A percentile compares a stretch with the other conserved stretches of the same genome.
These are phyloP conservation scores for Petunia secreta DNA, from an alignment of 257 asterid species.

Conservation along the genomic window DNA sequence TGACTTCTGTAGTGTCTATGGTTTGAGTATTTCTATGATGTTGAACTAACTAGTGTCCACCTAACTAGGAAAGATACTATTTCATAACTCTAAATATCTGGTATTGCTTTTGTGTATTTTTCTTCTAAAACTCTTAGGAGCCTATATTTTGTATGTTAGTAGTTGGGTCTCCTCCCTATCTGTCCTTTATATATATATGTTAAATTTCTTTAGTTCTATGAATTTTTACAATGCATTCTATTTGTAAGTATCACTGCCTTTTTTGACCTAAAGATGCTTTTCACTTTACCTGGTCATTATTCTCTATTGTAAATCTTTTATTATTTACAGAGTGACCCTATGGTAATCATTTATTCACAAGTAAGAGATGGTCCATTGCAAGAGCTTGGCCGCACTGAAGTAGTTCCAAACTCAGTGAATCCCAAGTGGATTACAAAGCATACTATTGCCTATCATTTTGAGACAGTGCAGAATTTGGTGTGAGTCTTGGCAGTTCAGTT, in stretches of 20 bases:
- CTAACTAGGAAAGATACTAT: not conserved
- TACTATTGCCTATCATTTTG: conserved; percentile 78
- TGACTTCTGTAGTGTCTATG: not conserved
- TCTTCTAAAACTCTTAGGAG: conserved; percentile 9
- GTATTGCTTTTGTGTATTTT: not conserved
- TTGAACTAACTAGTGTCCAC: not conserved
- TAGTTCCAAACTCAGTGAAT: conserved; percentile 78
- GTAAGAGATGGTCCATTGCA: conserved; percentile 76
- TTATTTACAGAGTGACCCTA: conserved; percentile 91
- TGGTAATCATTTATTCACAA: conserved; percentile 75
- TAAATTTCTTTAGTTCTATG: not conserved
- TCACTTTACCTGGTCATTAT: conserved; percentile 24
- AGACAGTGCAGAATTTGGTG: conserved; percentile 93
- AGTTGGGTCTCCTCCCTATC: not conserved
- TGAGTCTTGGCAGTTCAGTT: conserved; percentile 54
- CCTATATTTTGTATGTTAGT: not conserved
- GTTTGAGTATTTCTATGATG: not conserved
- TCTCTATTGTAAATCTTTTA: conserved; percentile 31
- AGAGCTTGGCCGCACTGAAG: conserved; percentile 97
- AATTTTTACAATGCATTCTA: not conserved
- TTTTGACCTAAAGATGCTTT: not conserved
- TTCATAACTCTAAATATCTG: not conserved
- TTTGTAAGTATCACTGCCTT: not conserved
- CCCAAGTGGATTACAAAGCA: conserved; percentile 91
- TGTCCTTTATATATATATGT: not conserved